Evolutionary conservation across 192 early-diverging fungal genomes (phyloP).

Genomic region (Coemansia sp.): DNA sequence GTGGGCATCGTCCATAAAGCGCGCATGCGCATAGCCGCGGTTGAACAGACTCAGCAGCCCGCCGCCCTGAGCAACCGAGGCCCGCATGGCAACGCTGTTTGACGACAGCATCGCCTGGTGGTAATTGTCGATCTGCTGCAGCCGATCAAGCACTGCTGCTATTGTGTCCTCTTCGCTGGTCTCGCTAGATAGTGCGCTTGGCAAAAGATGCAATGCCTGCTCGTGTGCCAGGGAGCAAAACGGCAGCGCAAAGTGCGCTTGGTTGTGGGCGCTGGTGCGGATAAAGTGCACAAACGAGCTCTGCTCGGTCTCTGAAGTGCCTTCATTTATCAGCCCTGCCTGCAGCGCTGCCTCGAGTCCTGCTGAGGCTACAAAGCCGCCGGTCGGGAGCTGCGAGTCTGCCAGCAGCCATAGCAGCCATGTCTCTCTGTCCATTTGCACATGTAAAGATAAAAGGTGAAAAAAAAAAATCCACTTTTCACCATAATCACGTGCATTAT

Average conservation of each 20-base stretch:
- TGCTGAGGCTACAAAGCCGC: conserved; percentile 91
- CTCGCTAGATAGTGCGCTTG: conserved; percentile 7
- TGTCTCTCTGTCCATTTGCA: conserved; percentile 46
- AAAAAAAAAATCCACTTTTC: not conserved
- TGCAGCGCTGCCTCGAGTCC: conserved; percentile 86
- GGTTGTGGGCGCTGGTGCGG: conserved; percentile 61
- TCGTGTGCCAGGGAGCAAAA: conserved; percentile 57
- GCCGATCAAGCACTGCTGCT: conserved; percentile 4
- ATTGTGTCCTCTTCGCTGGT: conserved; percentile 17
- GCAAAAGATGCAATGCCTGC: not conserved
- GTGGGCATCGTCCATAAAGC: conserved; percentile 25
- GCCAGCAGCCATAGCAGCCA: conserved; percentile 84
- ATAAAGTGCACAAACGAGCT: conserved; percentile 54
- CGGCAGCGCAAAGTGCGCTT: conserved; percentile 66
- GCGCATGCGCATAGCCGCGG: conserved; percentile 40
- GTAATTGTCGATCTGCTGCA: conserved; percentile 24
- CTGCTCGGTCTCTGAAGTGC: conserved; percentile 15
- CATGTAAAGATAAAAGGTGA: not conserved
- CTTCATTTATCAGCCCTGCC: conserved; percentile 56
- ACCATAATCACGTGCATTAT: not conserved
- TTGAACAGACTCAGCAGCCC: conserved; percentile 50
- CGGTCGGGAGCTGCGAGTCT: conserved; percentile 91
- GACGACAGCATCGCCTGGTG: conserved; percentile 46
- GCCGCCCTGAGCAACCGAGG: conserved; percentile 49
- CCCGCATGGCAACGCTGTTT: conserved; percentile 46